A percentile compares a stretch with the other conserved stretches of the same genome.
These are phyloP conservation scores for Erigeron canadensis DNA, from an alignment of 129 eudicot genomes.

Conservation along the genomic window DNA sequence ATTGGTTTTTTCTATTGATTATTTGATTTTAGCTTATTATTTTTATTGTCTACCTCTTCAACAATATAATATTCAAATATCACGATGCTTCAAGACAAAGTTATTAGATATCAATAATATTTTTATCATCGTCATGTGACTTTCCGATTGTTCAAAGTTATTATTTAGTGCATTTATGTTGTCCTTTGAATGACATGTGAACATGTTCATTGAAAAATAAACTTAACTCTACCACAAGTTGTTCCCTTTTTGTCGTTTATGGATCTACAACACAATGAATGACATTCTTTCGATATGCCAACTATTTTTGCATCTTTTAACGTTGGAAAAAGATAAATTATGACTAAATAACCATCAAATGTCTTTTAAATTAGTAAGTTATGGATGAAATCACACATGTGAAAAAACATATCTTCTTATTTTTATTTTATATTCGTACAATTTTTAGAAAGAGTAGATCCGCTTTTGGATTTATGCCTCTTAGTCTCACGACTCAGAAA, in stretches of 20 bases:
- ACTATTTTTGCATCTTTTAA: no score
- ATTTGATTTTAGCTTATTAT: not conserved
- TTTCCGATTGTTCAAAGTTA: constrained; percentile 19
- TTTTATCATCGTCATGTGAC: constrained; percentile 7
- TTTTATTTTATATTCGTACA: no score
- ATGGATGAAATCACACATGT: no score
- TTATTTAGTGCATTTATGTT: not conserved
- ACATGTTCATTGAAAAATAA: constrained; percentile 18
- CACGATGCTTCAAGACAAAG: constrained; percentile 10
- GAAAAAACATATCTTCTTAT: no score
- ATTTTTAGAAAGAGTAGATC: no score
- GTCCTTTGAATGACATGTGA: constrained; percentile 28
- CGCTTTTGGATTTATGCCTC: no score
- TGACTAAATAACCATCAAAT: no score
- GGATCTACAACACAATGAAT: constrained; percentile 19
- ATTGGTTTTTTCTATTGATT: not conserved
- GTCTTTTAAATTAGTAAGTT: no score
- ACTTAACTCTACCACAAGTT: not conserved
- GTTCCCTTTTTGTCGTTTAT: constrained; percentile 30
- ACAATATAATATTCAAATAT: not conserved
- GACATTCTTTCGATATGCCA: not conserved
- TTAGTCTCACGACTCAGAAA: no score
- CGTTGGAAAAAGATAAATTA: no score
- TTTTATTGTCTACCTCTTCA: not conserved
- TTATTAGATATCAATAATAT: not conserved